Conservation (phyloP, 1,139 yeast genomes). For the Meyerozyma athensensis region DNA sequence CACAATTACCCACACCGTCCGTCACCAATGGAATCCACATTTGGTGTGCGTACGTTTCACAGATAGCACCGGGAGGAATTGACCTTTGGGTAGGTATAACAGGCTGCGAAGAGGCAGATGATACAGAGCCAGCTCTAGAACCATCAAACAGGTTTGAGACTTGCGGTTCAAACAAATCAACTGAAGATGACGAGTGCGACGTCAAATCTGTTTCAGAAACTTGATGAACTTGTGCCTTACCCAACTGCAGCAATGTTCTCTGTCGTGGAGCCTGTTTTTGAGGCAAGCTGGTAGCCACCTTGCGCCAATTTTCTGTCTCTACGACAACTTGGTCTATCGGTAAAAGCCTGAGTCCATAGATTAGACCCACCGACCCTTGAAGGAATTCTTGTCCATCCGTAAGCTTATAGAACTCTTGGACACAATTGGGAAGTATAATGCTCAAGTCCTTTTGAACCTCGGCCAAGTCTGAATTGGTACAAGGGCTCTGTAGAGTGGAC, state of each 20-base stretch:
- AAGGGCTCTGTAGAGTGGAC: slow-evolving; percentile 56
- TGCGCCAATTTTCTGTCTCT: slow-evolving; percentile 65
- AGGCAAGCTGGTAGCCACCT: slow-evolving; percentile 48
- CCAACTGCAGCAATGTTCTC: slow-evolving; percentile 5
- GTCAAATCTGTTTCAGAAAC: slow-evolving; percentile 6
- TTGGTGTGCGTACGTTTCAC: slow-evolving; percentile 74
- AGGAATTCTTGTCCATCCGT: slow-evolving; percentile 67
- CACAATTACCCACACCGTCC: slow-evolving; percentile 84
- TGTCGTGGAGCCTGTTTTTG: background rate
- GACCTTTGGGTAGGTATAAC: slow-evolving; percentile 55
- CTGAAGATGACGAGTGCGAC: slow-evolving; percentile 4
- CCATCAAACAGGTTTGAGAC: background rate
- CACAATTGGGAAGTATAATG: slow-evolving; percentile 54
- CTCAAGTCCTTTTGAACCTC: slow-evolving; percentile 64
- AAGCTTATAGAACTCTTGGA: slow-evolving; percentile 52
- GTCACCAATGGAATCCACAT: slow-evolving; percentile 89
- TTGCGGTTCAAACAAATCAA: slow-evolving; percentile 2
- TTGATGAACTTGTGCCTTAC: slow-evolving; percentile 5
- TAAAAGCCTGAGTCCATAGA: slow-evolving; percentile 63
- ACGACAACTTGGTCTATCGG: slow-evolving; percentile 59
- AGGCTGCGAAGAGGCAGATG: background rate
- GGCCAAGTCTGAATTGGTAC: slow-evolving; percentile 56
- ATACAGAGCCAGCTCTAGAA: background rate
- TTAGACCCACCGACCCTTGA: slow-evolving; percentile 54
- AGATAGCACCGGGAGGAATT: slow-evolving; percentile 69